Percentiles rank a stretch among this genome's conserved stretches.
Evolutionary conservation across 2,329 filamentous ascomycete genomes (phyloP).

Genomic region (Hysterium pulicare): DNA sequence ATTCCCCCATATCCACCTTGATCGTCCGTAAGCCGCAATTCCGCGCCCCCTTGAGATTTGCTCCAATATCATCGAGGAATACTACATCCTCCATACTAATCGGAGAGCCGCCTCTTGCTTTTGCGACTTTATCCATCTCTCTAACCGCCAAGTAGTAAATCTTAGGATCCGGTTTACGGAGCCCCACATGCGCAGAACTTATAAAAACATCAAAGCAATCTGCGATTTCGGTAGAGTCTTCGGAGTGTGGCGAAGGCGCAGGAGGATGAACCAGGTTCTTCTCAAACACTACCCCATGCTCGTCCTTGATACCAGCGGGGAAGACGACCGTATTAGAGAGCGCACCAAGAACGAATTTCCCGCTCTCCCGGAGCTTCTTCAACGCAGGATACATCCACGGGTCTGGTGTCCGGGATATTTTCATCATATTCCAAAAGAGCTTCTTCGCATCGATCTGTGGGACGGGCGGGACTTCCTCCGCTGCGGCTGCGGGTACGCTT

Average conservation of each 20-base stretch:
- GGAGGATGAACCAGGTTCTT: constrained; percentile 29
- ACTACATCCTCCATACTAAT: constrained; percentile 67
- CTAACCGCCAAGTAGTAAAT: constrained; percentile 75
- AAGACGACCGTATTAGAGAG: constrained; percentile 90
- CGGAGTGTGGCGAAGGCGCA: constrained; percentile 15
- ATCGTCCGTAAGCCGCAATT: constrained; percentile 74
- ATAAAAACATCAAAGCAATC: constrained; percentile 82
- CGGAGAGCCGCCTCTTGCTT: constrained; percentile 49
- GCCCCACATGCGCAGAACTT: constrained; percentile 77
- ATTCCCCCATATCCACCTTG: constrained; percentile 76
- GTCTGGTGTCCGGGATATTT: constrained; percentile 63
- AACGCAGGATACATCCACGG: constrained; percentile 87
- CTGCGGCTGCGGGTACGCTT: constrained; percentile 41
- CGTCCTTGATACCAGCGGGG: constrained; percentile 68
- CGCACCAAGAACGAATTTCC: constrained; percentile 59
- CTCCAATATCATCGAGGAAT: constrained; percentile 92
- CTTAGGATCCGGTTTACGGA: constrained; percentile 79
- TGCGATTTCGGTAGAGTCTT: constrained; percentile 51
- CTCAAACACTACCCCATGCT: constrained; percentile 44
- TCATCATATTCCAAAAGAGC: constrained; percentile 95
- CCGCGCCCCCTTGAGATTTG: constrained; percentile 80
- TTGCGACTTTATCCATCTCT: constrained; percentile 62
- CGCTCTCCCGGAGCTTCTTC: constrained; percentile 56
- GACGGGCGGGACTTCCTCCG: constrained; percentile 54
- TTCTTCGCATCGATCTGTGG: constrained; percentile 72